Percentiles rank a stretch among this genome's conserved stretches.
Conservation (phyloP, 2,329 filamentous ascomycete species). For the Pseudogymnoascus sp. region DNA sequence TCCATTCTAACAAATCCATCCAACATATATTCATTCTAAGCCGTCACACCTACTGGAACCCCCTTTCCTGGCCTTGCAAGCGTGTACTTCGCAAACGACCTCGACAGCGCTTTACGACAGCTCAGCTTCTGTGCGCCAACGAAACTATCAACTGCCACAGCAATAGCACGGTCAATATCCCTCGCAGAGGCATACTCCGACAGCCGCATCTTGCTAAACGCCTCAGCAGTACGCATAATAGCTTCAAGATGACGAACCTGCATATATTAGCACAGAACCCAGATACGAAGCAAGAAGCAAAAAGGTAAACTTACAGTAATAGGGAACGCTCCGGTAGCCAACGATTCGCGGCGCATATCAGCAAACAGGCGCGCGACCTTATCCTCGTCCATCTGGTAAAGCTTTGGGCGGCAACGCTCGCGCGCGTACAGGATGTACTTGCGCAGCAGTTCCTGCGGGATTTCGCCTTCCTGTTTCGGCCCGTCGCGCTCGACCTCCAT, state of each 20-base stretch:
- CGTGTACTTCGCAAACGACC: slow-evolving; percentile 94
- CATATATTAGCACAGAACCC: slow-evolving; percentile 13
- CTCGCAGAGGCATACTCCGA: slow-evolving; percentile 85
- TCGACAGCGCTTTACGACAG: slow-evolving; percentile 89
- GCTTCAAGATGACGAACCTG: slow-evolving; percentile 96
- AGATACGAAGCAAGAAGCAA: not conserved
- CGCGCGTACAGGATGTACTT: slow-evolving; percentile 97
- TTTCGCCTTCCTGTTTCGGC: slow-evolving; percentile 58
- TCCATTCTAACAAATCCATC: not conserved
- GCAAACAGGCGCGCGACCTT: slow-evolving; percentile 91
- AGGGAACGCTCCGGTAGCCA: slow-evolving; percentile 92
- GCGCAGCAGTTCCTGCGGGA: slow-evolving; percentile 80
- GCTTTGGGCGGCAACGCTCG: slow-evolving; percentile 80
- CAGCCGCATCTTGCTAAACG: slow-evolving; percentile 97
- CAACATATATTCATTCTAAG: slow-evolving; percentile 1
- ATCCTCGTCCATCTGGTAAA: slow-evolving; percentile 97
- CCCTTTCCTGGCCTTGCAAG: slow-evolving; percentile 32
- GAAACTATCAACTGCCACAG: slow-evolving; percentile 93
- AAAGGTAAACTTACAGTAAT: slow-evolving; percentile 68
- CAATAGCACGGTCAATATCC: slow-evolving; percentile 95
- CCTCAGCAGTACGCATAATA: slow-evolving; percentile 89
- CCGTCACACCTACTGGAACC: not conserved
- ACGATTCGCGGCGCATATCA: slow-evolving; percentile 87
- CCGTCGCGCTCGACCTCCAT: slow-evolving; percentile 59
- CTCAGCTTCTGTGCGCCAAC: slow-evolving; percentile 94